These are phyloP conservation scores for Colletotrichum scovillei DNA, from an alignment of 2,329 filamentous ascomycete genomes.

Conservation along the genomic window DNA sequence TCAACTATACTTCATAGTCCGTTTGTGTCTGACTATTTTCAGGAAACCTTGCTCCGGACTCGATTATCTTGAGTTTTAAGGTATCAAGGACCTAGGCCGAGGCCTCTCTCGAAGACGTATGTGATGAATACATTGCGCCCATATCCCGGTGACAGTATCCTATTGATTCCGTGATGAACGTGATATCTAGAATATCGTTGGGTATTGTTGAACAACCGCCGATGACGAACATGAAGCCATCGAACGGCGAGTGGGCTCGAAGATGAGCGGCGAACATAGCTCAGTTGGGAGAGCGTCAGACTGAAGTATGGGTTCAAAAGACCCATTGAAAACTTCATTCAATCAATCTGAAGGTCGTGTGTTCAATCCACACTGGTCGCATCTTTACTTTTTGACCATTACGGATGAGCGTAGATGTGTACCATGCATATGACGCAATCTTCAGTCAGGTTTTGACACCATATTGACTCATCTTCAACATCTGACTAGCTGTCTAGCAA, in stretches of 20 bases:
- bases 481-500: too few relatives aligned
- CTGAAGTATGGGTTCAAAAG: slow-evolving; percentile 21
- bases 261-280: slow-evolving; percentile 32
- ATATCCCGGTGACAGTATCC: too few relatives aligned
- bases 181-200: not conserved
- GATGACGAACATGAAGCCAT: not conserved
- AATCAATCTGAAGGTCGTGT: slow-evolving; percentile 33
- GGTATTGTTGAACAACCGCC: not conserved
- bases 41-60: too few relatives aligned
- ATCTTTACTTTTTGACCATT: slow-evolving; percentile 21
- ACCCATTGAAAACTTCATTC: slow-evolving; percentile 29
- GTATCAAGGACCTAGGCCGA: too few relatives aligned
- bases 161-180: too few relatives aligned
- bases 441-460: too few relatives aligned
- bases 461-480: too few relatives aligned
- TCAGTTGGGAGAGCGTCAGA: slow-evolving; percentile 35
- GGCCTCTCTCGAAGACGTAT: too few relatives aligned
- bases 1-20: too few relatives aligned
- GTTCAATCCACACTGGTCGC: slow-evolving; percentile 35
- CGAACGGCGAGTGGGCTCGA: not conserved
- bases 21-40: too few relatives aligned
- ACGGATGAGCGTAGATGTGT: not conserved
- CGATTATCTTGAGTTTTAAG: too few relatives aligned
- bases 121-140: not conserved
- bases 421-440: too few relatives aligned